Evolutionary conservation across 345 rosid genomes (phyloP), one percentile per base, ranked within the genome.

Genomic region (Salix dunnii): DNA sequence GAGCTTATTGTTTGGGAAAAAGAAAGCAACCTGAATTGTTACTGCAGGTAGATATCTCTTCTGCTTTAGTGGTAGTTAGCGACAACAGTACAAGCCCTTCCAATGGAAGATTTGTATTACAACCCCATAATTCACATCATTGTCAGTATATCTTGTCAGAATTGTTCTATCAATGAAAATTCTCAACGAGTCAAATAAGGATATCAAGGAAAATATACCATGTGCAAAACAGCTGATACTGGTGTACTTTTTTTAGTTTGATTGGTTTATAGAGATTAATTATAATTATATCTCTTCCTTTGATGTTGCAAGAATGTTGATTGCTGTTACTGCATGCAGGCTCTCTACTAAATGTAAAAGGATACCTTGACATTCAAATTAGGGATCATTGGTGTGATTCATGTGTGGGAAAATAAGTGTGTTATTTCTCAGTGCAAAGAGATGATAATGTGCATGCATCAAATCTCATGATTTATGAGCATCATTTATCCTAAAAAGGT

Each of bases 1-100:
- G 88, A 75, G 84, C 51, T 79, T 95, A 73, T 81, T 95, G 49
- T 90, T 91, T 33, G 96, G 95, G 67, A 87, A 89, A 78, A 87
- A 84, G 76, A 91, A 95, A 82, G 82, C 90, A 74, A 81, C 86
- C 78, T 92, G 85, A 87, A 67, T 77, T 23, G 38, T 13, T 13
- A 14, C 60, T 48, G 68, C 49, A 43, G 49, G 49, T 43, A 2
- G 49, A 43, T 30, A 30, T 28, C 20, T 65, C 20, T 65, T 58
- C 25, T 21, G 63, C 5, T 58, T 20, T 25, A 58, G 63, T 58
- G 0, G 0, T n/a, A 7, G 63, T 58, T 25, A 1, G 12, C 0
- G 5, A 58, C 9, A 58, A 3, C 25, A 20, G 7, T 21, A 11
- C 10, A 58, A 58, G n/a, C 63, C 28, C 48, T 43, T 43, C 48